Evolutionary conservation across 768 basidiomycete species (phyloP), one percentile per base, ranked within the genome.

Genomic region (Lactarius sp.): DNA sequence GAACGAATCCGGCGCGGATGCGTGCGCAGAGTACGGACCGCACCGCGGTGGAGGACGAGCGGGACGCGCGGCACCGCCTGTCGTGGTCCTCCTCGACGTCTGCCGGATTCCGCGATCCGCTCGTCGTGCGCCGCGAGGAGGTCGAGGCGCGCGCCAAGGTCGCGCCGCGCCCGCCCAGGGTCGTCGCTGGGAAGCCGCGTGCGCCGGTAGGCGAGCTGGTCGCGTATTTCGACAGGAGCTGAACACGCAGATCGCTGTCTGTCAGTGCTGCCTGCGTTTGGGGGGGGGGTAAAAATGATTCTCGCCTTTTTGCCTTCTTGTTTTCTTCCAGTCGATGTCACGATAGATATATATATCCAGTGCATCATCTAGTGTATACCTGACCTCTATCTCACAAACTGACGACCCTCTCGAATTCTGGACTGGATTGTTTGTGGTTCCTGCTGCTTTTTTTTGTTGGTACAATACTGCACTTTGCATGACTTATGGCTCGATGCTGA

Each of bases 201-300:
- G 81, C 89, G 14, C 84, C 88, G 0, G 81, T 93, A 47, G 87
- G 85, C 10, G 82, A 92, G 70, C 74, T 94, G 49, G 88, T 92
- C 14, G 90, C 90, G n/a, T 93, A 88, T 74, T 94, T 94, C 69
- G 88, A 92, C 36, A 59, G 56, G 65, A 55, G 56, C 44, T 56
- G 56, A 65, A 13, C 14, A 16, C 12, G 41, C 31, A 10, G 31
- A 4, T 5, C n/a, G 47, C 22, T 44, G 46, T 46, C n/a, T 7
- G 8, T 46, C 41, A 10, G 41, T 14, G 41, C 14, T 41, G 41
- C 4, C 7, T 37, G 36, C 8, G 8, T 37, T 44, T 44, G 16
- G 12, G 42, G 42, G 16, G 12, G 42, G 42, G 16, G 12, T 13
- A 41, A 41, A 13, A 27, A 22, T 49, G 47, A 49, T 49, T 27